Evolutionary conservation across 306 rosid species (phyloP), one percentile per base, ranked within the genome.

Genomic region (Medicago ruthenica): DNA sequence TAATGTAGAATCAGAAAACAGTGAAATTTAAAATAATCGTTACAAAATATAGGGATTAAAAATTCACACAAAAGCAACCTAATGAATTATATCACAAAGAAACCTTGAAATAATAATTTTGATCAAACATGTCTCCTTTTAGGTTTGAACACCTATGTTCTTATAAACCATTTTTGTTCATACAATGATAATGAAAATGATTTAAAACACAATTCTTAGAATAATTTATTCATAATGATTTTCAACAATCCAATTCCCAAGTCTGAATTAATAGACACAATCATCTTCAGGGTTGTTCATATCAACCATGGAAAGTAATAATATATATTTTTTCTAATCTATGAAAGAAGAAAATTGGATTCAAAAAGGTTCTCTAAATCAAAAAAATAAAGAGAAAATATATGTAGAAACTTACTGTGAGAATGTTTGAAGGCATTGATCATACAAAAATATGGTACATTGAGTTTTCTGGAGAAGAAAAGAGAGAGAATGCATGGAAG

Each of bases 401-500:
- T 12, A 44, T 9, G 36, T 0, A 67, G 18, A 55, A 24, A 71
- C 84, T 71, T 76, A 82, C 84, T 27, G 34, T 17, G 54, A 77
- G 39, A 15, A 59, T 18, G 39, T 22, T 54, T 16, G 55, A 37
- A 63, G 80, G 24, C 21, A 10, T 48, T 73, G 68, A 50, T 69
- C 36, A 58, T 7, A 37, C 2, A 50, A 80, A 60, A 60, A 10
- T 4, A 71, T 27, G 39, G 75, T 53, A 44, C 34, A 77, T 68
- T 67, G 58, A 17, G 41, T 58, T 17, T 67, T 60, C 0, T 63
- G 68, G 60, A 17, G 71, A 74, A 73, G 70, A 70, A 39, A 7
- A 24, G 37, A 24, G 37, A 8, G 67, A 73, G 77, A 71, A 40
- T 47, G 72, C 41, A 16, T 47, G 72, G 50, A 16, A 73, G n/a